Conservation (phyloP, 2,329 filamentous ascomycete genomes). For the Nannizzia gypsea region DNA sequence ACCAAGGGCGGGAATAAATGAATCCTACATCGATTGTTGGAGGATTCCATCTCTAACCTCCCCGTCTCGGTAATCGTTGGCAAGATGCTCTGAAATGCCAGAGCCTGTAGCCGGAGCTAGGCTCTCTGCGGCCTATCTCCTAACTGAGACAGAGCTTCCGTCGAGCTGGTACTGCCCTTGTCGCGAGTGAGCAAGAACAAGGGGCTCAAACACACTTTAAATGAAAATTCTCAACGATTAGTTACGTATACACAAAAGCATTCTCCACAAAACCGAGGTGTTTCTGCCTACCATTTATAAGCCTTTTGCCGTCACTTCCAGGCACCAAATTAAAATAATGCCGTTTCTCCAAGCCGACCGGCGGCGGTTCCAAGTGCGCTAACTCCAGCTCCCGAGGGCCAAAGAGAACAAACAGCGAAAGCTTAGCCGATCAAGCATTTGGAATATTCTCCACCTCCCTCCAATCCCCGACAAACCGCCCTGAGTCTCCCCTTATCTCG, state of each 20-base stretch:
- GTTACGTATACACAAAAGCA: background rate
- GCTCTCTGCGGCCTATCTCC: background rate
- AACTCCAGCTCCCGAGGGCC: background rate
- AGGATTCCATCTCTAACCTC: background rate
- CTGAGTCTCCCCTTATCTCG: background rate
- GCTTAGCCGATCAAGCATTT: constrained; percentile 4
- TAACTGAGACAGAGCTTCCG: background rate
- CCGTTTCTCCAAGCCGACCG: background rate
- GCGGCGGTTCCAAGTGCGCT: background rate
- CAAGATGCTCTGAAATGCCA: background rate
- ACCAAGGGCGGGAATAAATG: background rate
- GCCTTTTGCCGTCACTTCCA: background rate
- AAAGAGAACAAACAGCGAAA: background rate
- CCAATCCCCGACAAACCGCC: background rate
- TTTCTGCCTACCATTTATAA: background rate
- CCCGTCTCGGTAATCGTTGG: background rate
- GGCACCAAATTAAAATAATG: background rate
- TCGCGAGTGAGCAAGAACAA: background rate
- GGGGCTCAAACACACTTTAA: background rate
- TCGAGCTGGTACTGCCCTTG: background rate
- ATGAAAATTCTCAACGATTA: background rate
- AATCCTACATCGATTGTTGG: background rate
- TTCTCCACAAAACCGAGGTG: background rate
- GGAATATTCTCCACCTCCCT: background rate
- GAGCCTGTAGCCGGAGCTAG: background rate